These are phyloP conservation scores for Dactylella cylindrospora DNA, from an alignment of 2,329 filamentous ascomycete species.

Conservation along the genomic window DNA sequence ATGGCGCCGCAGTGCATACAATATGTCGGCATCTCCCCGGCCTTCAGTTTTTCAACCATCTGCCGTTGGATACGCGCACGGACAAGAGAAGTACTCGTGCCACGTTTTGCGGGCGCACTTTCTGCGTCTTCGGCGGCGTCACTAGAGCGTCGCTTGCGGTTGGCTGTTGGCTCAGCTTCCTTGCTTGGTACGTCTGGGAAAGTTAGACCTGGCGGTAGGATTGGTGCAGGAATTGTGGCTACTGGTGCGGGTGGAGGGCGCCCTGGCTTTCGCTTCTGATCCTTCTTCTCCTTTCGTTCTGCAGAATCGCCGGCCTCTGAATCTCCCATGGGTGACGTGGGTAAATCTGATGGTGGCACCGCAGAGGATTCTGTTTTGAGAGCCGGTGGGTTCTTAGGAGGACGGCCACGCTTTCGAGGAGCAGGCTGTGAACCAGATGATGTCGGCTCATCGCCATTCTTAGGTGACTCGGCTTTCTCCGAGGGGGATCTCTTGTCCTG, in stretches of 20 bases:
- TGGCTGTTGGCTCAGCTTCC: slow-evolving; percentile 13
- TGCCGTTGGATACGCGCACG: slow-evolving; percentile 42
- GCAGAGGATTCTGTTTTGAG: slow-evolving; percentile 12
- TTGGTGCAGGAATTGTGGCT: slow-evolving; percentile 4
- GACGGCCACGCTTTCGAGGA: slow-evolving; percentile 34
- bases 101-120: slow-evolving; percentile 35
- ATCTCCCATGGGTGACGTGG: no score
- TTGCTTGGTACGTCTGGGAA: slow-evolving; percentile 9
- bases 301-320: no score
- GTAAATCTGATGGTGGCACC: no score
- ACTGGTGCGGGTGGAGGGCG: slow-evolving; percentile 19
- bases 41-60: slow-evolving; percentile 60
- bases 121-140: slow-evolving; percentile 35
- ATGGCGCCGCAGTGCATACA: slow-evolving; percentile 94
- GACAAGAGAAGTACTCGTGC: slow-evolving; percentile 44
- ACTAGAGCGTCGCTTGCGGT: slow-evolving; percentile 29
- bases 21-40: slow-evolving; percentile 81
- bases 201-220: slow-evolving; percentile 21
- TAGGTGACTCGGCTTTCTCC: slow-evolving; percentile 27
- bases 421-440: slow-evolving; percentile 19
- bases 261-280: slow-evolving; percentile 16
- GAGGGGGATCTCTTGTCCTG: slow-evolving; percentile 19
- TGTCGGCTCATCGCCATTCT: slow-evolving; percentile 29
- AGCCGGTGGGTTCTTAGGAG: slow-evolving; percentile 31
- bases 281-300: no score